A percentile compares a stretch with the other conserved stretches of the same genome.
phyloP scores from a whole-genome alignment of 169 alveolate species.

The Cryptosporidium tyzzeri region DNA sequence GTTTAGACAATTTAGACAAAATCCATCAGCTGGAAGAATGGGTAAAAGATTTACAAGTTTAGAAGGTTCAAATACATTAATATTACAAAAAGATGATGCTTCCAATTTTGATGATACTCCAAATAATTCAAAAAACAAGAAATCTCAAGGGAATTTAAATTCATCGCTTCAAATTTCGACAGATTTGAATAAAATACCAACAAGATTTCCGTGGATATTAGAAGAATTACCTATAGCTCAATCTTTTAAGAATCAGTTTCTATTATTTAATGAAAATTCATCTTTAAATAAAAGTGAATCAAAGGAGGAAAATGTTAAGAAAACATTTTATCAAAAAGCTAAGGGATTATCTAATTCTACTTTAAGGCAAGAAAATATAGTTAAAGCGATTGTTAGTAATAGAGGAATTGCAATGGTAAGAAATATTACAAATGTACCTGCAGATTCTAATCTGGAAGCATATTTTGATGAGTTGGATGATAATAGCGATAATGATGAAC shows the following conservation, averaged over 20 bases:
- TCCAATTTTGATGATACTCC: constrained; percentile 37
- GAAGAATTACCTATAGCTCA: constrained; percentile 40
- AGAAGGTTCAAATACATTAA: neutral
- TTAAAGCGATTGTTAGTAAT: constrained; percentile 48
- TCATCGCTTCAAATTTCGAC: neutral
- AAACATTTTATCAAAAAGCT: constrained; percentile 55
- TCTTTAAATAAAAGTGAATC: constrained; percentile 3
- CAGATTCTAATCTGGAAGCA: constrained; percentile 55
- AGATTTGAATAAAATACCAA: constrained; percentile 46
- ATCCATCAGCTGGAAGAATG: constrained; percentile 65
- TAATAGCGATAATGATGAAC: constrained; percentile 36
- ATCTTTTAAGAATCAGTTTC: constrained; percentile 23
- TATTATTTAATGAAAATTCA: constrained; percentile 15
- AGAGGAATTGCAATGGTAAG: constrained; percentile 71
- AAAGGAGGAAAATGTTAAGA: constrained; percentile 34
- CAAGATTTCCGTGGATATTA: constrained; percentile 53
- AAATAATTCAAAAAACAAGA: constrained; percentile 5
- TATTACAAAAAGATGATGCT: neutral
- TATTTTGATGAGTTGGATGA: constrained; percentile 72
- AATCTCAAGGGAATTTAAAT: neutral
- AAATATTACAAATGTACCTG: constrained; percentile 51
- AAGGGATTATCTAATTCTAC: constrained; percentile 4
- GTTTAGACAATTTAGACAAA: constrained; percentile 26
- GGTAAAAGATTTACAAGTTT: constrained; percentile 30
- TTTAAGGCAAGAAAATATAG: constrained; percentile 18